Evolutionary conservation across 805 yeast species (phyloP), one percentile per base, ranked within the genome.

Genomic region (Tetrapisispora namnaoensis): DNA sequence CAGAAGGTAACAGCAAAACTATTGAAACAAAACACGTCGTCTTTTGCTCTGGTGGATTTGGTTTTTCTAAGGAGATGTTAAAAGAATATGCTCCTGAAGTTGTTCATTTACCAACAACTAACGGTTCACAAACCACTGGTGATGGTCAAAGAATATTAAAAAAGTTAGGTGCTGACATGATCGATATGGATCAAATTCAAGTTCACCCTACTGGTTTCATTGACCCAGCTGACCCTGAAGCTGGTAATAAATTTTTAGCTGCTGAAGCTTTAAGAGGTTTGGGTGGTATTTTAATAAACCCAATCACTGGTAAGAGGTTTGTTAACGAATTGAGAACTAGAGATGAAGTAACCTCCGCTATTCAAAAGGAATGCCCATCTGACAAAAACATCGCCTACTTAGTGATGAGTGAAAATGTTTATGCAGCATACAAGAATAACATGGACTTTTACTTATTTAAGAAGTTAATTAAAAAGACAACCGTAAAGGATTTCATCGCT

Each of bases 191-290:
- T 43, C 74, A 78, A 55, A 65, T 79, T n/a, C 85, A 79, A 60
- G 71, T 79, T 10, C 83, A 79, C 56, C 84, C 84, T 38, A 79
- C 83, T 6, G 84, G 83, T 1, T 79, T 78, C 58, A 66, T 79
- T 38, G 75, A 75, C 44, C 70, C 70, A 8, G 60, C 61, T 17
- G 69, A 74, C 38, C 68, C 67, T 14, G 56, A 56, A 4, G 69
- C 61, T 50, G 70, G 68, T 50, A 73, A 75, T 74, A 78, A 78
- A 57, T 74, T 78, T 52, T 60, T 79, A n/a, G 82, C 83, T 53
- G 83, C 82, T 9, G 85, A 79, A 54, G 72, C 80, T 1, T 57
- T 79, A 3, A 66, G 85, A 60, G 83, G 82, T 2, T 66, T 76
- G 42, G 85, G 85, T 20, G 83, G 83, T 32, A 64, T 79, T 7